Evolutionary conservation across 2,329 filamentous ascomycete genomes (phyloP).

Genomic region (Colletotrichum sp.): DNA sequence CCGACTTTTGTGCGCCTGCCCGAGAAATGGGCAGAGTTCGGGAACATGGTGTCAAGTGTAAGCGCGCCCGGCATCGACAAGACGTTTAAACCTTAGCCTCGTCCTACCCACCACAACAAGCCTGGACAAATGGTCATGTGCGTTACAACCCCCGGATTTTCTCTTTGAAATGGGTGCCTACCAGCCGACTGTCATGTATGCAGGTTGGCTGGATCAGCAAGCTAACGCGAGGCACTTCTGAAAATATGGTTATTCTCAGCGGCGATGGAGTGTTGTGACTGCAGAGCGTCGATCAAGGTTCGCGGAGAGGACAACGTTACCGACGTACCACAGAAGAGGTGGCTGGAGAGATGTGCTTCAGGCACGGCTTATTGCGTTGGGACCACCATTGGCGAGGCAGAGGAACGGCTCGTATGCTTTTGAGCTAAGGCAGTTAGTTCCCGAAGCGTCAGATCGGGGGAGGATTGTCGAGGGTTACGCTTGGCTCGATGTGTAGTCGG

Average conservation of each 20-base stretch:
- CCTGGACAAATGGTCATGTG: background rate
- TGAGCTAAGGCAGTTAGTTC: constrained; percentile 5
- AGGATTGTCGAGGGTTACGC: background rate
- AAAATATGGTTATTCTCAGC: background rate
- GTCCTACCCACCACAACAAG: background rate
- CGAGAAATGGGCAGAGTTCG: background rate
- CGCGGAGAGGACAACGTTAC: background rate
- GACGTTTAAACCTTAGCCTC: background rate
- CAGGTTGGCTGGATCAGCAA: background rate
- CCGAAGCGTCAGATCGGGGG: constrained; percentile 2
- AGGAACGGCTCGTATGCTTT: background rate
- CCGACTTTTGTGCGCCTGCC: background rate
- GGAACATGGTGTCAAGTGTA: background rate
- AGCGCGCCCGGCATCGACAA: background rate
- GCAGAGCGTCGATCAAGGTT: background rate
- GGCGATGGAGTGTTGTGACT: background rate
- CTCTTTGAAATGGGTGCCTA: background rate
- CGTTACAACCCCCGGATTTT: constrained; percentile 6
- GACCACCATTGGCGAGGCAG: background rate
- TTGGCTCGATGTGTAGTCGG: constrained; percentile 18
- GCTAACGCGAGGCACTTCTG: background rate
- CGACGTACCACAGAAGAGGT: background rate
- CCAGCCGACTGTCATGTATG: background rate
- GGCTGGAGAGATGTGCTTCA: background rate
- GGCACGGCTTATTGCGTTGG: background rate